phyloP scores from a whole-genome alignment of 768 basidiomycete genomes.

The Lyophyllum semitale region DNA sequence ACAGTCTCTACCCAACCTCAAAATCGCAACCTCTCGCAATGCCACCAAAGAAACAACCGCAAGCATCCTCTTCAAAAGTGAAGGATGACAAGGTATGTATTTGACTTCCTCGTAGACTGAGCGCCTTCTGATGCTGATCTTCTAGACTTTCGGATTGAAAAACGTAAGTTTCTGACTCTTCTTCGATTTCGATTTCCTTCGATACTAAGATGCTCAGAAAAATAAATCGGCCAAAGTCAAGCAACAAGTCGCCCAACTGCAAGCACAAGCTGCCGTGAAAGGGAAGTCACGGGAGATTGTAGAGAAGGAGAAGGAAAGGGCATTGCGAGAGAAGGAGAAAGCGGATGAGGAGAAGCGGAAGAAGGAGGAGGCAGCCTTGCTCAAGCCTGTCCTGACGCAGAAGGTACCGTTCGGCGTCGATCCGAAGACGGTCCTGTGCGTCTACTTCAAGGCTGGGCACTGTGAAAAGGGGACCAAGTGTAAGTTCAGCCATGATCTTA shows the following conservation, averaged over 20 bases:
- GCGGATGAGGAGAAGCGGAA: constrained; percentile 78
- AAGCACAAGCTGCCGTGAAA: constrained; percentile 69
- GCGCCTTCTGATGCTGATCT: constrained; percentile 3
- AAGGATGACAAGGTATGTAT: constrained; percentile 25
- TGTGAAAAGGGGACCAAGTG: constrained; percentile 96
- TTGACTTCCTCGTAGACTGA: background rate
- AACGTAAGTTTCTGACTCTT: constrained; percentile 13
- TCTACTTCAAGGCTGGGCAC: constrained; percentile 86
- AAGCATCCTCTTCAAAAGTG: constrained; percentile 23
- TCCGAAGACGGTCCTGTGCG: constrained; percentile 93
- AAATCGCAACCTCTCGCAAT: constrained; percentile 12
- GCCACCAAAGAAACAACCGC: constrained; percentile 25
- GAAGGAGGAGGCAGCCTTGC: constrained; percentile 83
- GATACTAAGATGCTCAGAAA: constrained; percentile 57
- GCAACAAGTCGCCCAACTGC: constrained; percentile 76
- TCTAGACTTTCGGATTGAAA: constrained; percentile 25
- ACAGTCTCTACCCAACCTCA: constrained; percentile 7
- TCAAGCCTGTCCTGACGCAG: constrained; percentile 79
- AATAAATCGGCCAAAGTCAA: constrained; percentile 94
- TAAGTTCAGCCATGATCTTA: constrained; percentile 94
- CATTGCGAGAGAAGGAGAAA: constrained; percentile 72
- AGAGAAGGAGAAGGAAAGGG: constrained; percentile 87
- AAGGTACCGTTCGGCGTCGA: constrained; percentile 95
- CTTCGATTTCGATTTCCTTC: constrained; percentile 2
- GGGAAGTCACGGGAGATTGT: constrained; percentile 82